phyloP scores from a whole-genome alignment of 331 rosid genomes.

The Rhamnella rubrinervis region DNA sequence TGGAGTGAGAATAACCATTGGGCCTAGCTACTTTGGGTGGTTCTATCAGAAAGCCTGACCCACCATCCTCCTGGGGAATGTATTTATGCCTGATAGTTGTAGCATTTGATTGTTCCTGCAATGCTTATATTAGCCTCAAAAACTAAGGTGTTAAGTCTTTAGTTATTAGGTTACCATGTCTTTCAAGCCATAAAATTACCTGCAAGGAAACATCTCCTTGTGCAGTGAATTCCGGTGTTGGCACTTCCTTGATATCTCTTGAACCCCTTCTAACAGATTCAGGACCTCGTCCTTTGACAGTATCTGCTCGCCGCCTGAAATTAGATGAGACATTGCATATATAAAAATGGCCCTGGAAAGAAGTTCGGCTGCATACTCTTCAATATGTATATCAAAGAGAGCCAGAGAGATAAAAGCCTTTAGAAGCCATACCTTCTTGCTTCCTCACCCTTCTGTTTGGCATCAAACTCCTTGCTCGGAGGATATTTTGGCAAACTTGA shows the following conservation, averaged over 20 bases:
- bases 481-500: conserved; percentile 75
- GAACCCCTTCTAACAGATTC: conserved; percentile 58
- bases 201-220: conserved; percentile 39
- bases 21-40: conserved; percentile 30
- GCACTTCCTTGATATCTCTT: conserved; percentile 38
- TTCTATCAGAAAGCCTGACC: conserved; percentile 35
- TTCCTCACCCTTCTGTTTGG: conserved; percentile 67
- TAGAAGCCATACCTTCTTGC: conserved; percentile 40
- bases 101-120: conserved; percentile 53
- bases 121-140: conserved; percentile 21
- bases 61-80: conserved; percentile 41
- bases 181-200: conserved; percentile 37
- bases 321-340: not conserved
- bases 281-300: conserved; percentile 50
- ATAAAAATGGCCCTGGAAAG: not conserved
- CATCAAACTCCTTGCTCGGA: conserved; percentile 84
- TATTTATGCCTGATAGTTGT: conserved; percentile 32
- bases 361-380: not conserved
- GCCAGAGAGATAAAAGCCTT: conserved; percentile 4
- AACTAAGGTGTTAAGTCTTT: conserved; percentile 3
- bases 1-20: conserved; percentile 39
- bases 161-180: conserved; percentile 6
- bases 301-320: conserved; percentile 58
- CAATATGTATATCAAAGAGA: conserved; percentile 2
- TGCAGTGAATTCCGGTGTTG: conserved; percentile 47